phyloP scores from a whole-genome alignment of 129 eudicot species.

The Pulicaria dysenterica region DNA sequence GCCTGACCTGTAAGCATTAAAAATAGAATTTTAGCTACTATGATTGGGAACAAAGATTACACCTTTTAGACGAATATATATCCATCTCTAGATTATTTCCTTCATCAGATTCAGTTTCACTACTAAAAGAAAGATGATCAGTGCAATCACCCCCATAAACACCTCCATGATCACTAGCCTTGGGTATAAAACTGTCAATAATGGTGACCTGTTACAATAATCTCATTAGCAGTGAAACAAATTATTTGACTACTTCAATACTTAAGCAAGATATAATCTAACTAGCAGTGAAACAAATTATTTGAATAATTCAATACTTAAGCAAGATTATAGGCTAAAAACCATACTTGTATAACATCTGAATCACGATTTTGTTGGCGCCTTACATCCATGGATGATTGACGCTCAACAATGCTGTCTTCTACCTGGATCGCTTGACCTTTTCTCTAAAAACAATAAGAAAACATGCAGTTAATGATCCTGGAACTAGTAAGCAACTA shows the following conservation, averaged over 20 bases:
- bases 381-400: slow-evolving; percentile 52
- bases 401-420: slow-evolving; percentile 57
- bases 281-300: slow-evolving; percentile 20
- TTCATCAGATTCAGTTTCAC: slow-evolving; percentile 44
- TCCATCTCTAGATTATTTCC: slow-evolving; percentile 34
- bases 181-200: slow-evolving; percentile 20
- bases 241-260: slow-evolving; percentile 7
- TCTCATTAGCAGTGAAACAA: slow-evolving; percentile 19
- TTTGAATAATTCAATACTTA: neutral
- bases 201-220: slow-evolving; percentile 44
- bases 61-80: slow-evolving; percentile 42
- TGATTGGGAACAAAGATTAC: neutral
- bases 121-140: slow-evolving; percentile 44
- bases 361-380: slow-evolving; percentile 49
- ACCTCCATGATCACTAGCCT: slow-evolving; percentile 34
- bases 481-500: slow-evolving; percentile 3
- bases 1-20: neutral
- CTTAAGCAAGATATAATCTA: neutral
- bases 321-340: slow-evolving; percentile 1
- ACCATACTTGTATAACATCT: slow-evolving; percentile 58
- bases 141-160: slow-evolving; percentile 27
- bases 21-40: too few relatives aligned
- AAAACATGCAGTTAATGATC: slow-evolving; percentile 9
- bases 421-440: slow-evolving; percentile 63
- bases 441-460: slow-evolving; percentile 39